Evolutionary conservation across 106 monocot species (phyloP).

Genomic region (Triglochin maritima): DNA sequence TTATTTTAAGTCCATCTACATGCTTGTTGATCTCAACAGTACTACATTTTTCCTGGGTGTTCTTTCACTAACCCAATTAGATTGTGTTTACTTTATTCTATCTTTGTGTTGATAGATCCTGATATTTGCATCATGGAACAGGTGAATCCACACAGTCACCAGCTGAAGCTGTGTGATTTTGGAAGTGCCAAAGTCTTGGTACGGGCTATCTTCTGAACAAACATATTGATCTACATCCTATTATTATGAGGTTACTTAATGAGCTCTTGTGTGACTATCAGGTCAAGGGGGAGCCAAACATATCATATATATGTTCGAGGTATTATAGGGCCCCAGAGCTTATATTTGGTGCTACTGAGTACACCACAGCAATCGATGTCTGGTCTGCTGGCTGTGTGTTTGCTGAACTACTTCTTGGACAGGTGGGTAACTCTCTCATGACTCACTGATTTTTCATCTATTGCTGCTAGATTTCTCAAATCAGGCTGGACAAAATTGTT

Average conservation of each 20-base stretch:
- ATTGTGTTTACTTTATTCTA: no score
- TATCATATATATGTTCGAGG: constrained; percentile 21
- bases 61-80: no score
- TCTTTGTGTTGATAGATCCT: no score
- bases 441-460: not conserved
- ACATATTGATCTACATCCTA: not conserved
- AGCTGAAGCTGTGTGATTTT: constrained; percentile 21
- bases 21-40: no score
- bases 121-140: not conserved
- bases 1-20: no score
- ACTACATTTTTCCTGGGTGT: no score
- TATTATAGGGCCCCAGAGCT: constrained; percentile 25
- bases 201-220: not conserved
- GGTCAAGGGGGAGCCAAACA: constrained; percentile 26
- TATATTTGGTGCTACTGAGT: constrained; percentile 26
- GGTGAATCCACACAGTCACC: constrained; percentile 23
- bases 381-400: constrained; percentile 26
- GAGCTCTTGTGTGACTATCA: not conserved
- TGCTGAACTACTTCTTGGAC: constrained; percentile 25
- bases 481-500: not conserved
- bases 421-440: constrained; percentile 6
- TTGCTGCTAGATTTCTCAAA: not conserved
- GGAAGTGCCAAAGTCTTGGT: constrained; percentile 28
- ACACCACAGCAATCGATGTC: constrained; percentile 22
- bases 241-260: not conserved